These are phyloP conservation scores for Fusarium redolens DNA, from an alignment of 2,329 filamentous ascomycete genomes.

Conservation along the genomic window DNA sequence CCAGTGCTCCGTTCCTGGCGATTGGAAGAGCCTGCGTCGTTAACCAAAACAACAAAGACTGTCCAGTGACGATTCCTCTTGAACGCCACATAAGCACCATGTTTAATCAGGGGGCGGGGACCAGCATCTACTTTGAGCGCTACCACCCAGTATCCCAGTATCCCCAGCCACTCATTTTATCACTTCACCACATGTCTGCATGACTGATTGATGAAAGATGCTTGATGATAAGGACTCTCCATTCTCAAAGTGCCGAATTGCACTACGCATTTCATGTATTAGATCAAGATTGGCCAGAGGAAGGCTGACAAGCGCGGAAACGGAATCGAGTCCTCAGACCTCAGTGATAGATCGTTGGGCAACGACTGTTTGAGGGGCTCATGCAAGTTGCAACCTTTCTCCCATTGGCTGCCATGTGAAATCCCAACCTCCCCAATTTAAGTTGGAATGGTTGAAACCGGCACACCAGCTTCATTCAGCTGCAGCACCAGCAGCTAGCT, in stretches of 20 bases:
- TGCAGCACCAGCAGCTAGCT: conserved; percentile 36
- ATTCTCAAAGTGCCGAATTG: conserved; percentile 5
- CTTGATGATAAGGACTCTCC: neutral
- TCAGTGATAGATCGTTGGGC: neutral
- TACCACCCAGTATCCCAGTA: conserved; percentile 25
- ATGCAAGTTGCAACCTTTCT: conserved; percentile 3
- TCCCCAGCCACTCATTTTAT: conserved; percentile 28
- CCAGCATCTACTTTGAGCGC: conserved; percentile 18
- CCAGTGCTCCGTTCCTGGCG: conserved; percentile 32
- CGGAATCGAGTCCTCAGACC: neutral
- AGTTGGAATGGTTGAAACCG: conserved; percentile 17
- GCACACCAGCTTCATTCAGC: conserved; percentile 33
- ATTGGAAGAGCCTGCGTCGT: conserved; percentile 23
- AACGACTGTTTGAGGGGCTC: conserved; percentile 19
- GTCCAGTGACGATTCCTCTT: conserved; percentile 27
- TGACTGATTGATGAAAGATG: conserved; percentile 1
- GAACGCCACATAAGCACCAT: conserved; percentile 38
- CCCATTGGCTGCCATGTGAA: conserved; percentile 40
- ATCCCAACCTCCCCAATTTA: conserved; percentile 41
- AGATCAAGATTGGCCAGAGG: neutral
- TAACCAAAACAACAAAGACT: conserved; percentile 23
- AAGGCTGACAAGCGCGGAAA: conserved; percentile 11
- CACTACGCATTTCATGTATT: conserved; percentile 19
- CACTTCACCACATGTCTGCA: neutral
- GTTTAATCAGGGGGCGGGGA: conserved; percentile 36